These are phyloP conservation scores for Phytophthora tentaculata DNA, from an alignment of 352 stramenopile species.

Conservation along the genomic window DNA sequence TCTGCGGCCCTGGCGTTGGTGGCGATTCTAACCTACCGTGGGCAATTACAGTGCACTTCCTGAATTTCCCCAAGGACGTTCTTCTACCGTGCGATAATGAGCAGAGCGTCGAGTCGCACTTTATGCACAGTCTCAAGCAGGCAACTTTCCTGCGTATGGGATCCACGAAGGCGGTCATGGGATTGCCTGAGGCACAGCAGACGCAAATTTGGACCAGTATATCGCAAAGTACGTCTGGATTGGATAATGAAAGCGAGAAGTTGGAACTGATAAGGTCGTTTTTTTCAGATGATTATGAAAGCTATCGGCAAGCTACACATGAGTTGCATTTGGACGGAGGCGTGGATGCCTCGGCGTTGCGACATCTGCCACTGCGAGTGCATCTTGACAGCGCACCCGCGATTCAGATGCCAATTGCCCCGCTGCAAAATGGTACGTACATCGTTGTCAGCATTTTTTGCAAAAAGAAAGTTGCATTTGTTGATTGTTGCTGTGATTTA, in stretches of 20 bases:
- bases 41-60: slow-evolving; percentile 81
- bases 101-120: slow-evolving; percentile 76
- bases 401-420: slow-evolving; percentile 78
- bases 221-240: slow-evolving; percentile 54
- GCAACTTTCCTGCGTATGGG: slow-evolving; percentile 74
- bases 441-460: too few species aligned
- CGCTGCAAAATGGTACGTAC: slow-evolving; percentile 44
- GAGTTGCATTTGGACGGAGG: slow-evolving; percentile 50
- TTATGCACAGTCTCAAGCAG: slow-evolving; percentile 89
- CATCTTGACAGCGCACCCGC: slow-evolving; percentile 59
- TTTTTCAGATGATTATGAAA: slow-evolving; percentile 52
- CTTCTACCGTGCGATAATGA: slow-evolving; percentile 82
- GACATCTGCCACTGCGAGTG: slow-evolving; percentile 69
- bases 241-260: not conserved
- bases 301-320: slow-evolving; percentile 58
- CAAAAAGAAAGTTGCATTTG: not conserved
- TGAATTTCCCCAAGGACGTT: slow-evolving; percentile 63
- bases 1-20: slow-evolving; percentile 28
- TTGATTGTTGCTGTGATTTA: not conserved
- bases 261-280: not conserved
- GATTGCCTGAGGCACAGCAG: slow-evolving; percentile 78
- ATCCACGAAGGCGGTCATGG: slow-evolving; percentile 85
- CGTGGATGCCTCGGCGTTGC: slow-evolving; percentile 41
- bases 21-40: slow-evolving; percentile 51
- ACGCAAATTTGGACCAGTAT: slow-evolving; percentile 84